phyloP scores from a whole-genome alignment of 1,284 basidiomycete species.

The Mycena citricolor region DNA sequence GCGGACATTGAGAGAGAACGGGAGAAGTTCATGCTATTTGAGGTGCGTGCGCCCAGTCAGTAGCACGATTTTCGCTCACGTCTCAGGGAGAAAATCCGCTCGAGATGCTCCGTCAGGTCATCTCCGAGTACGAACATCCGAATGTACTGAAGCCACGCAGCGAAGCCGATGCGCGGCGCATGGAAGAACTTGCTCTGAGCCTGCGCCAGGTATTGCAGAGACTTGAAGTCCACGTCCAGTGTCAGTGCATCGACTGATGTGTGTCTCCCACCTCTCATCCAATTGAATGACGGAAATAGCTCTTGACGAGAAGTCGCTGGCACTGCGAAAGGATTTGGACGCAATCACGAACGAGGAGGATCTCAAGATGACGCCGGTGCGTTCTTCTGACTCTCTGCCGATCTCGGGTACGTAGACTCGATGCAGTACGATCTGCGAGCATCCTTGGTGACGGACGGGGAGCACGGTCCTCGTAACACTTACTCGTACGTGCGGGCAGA shows the following conservation, averaged over 20 bases:
- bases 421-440: conserved; percentile 72
- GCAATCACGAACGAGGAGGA: conserved; percentile 59
- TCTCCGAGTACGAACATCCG: conserved; percentile 75
- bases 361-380: conserved; percentile 55
- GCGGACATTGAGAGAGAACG: conserved; percentile 45
- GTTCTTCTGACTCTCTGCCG: background rate
- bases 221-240: no score
- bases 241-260: no score
- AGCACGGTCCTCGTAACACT: conserved; percentile 69
- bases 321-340: conserved; percentile 43
- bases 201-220: conserved; percentile 35
- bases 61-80: no score
- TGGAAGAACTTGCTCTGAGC: conserved; percentile 46
- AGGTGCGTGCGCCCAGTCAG: conserved; percentile 43
- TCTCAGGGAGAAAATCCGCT: conserved; percentile 59
- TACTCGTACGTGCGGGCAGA: conserved; percentile 71
- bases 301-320: conserved; percentile 48
- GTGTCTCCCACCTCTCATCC: no score
- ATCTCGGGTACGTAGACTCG: background rate
- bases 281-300: conserved; percentile 36
- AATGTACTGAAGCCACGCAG: conserved; percentile 60
- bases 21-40: conserved; percentile 47
- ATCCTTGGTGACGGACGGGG: conserved; percentile 71
- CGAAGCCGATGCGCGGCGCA: no score
- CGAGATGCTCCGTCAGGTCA: conserved; percentile 54